Evolutionary conservation across 1,139 yeast species (phyloP).

Genomic region (Zygosaccharomyces sapae): DNA sequence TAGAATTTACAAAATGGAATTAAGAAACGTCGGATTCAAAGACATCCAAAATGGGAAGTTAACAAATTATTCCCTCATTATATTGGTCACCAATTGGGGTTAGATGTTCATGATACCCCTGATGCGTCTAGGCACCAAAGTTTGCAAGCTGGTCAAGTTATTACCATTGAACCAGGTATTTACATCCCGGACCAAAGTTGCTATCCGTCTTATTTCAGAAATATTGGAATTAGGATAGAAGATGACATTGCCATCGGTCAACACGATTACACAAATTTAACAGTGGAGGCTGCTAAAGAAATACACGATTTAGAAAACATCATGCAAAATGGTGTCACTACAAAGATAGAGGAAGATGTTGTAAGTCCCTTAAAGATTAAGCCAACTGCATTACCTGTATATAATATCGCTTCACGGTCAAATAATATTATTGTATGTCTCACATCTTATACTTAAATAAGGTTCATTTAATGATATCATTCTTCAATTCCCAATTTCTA

Average conservation of each 20-base stretch:
- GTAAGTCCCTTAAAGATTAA: constrained; percentile 38
- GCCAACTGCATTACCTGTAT: constrained; percentile 2
- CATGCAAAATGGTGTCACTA: constrained; percentile 52
- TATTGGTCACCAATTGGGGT: constrained; percentile 91
- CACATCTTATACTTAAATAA: not conserved
- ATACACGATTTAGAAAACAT: constrained; percentile 69
- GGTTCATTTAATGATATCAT: not conserved
- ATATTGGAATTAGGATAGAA: constrained; percentile 91
- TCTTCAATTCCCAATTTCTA: constrained; percentile 7
- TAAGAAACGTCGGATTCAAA: constrained; percentile 67
- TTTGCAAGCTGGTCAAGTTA: constrained; percentile 61
- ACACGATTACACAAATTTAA: constrained; percentile 54
- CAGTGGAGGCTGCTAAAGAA: constrained; percentile 83
- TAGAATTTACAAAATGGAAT: constrained; percentile 55
- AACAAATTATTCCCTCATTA: constrained; percentile 81
- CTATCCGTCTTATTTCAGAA: constrained; percentile 79
- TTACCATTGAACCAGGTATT: constrained; percentile 93
- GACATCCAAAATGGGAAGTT: constrained; percentile 50
- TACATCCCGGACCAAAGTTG: constrained; percentile 67
- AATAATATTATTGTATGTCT: not conserved
- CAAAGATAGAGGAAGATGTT: constrained; percentile 50
- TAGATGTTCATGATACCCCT: constrained; percentile 88
- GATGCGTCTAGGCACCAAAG: constrained; percentile 49
- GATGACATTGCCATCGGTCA: constrained; percentile 83
- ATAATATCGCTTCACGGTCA: not conserved